Base-by-base conservation (phyloP, 2,329 filamentous ascomycete species). In the Triangularia verruculosa region DNA sequence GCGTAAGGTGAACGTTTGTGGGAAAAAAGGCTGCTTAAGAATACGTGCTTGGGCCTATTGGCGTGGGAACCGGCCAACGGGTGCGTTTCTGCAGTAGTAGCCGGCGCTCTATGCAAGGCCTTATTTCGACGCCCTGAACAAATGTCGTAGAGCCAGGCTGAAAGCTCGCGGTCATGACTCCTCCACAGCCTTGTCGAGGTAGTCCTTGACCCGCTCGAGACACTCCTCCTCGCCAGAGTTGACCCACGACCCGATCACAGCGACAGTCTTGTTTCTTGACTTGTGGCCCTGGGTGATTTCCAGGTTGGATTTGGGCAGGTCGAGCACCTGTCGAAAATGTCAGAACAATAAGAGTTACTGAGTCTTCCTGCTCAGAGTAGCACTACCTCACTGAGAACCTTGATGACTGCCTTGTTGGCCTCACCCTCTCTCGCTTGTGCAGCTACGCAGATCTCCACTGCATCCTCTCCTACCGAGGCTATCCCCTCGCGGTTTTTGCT, bases 341-440 rank as follows among this genome's bases (percentile, higher is more conserved):
- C 58, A 64, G 27, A 53, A 15, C 3, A 66, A 15, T 13, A 30
- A 25, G n/a, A 54, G 15, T 11, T 54, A 22, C 9, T n/a, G n/a
- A 15, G n/a, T 17, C 25, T 17, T 24, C 12, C 20, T 1, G 27
- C 25, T 17, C 3, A 12, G 52, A 39, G 56, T 75, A 67, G 32
- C 4, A 34, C 11, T 69, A 87, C 86, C 71, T 85, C 78, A 67
- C 88, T 87, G 61, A 92, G 76, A 4, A 91, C 75, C 39, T 82
- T 78, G 57, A 86, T 76, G 2, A 90, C 86, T 4, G 89, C 88
- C 71, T 83, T 84, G 72, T 92, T 92, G 4, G 89, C 85, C 71
- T 90, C 86, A 13, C 88, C 88, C 13, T 91, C 86, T 65, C 82
- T 81, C 11, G 89, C 81, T 67, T 83, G 86, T 0, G 87, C 88